These are phyloP conservation scores for Elongisporangium prolatum DNA, from an alignment of 352 stramenopile genomes.

Conservation along the genomic window DNA sequence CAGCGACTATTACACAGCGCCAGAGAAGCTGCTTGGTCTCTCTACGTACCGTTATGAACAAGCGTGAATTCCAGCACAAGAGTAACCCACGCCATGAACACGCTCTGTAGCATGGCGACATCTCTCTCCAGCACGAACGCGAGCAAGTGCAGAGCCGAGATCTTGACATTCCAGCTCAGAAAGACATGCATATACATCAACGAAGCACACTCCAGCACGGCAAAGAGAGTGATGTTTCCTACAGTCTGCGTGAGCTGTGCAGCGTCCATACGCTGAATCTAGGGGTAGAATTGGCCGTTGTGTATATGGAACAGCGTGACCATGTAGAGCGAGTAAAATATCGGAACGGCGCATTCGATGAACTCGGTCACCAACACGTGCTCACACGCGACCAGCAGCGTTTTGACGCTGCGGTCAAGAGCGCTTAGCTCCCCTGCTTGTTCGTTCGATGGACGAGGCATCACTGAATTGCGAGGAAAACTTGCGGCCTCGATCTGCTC, in stretches of 20 bases:
- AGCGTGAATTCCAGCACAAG: neutral
- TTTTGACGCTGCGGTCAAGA: neutral
- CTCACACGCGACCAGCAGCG: constrained; percentile 32
- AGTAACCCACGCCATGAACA: neutral
- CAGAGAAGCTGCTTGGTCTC: no score
- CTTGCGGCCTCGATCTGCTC: no score
- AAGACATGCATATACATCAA: neutral
- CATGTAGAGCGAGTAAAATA: constrained; percentile 29
- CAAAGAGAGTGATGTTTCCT: neutral
- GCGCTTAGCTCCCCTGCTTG: neutral
- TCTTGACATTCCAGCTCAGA: neutral
- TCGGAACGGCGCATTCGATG: constrained; percentile 24
- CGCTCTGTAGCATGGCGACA: neutral
- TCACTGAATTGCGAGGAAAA: neutral
- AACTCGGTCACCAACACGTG: constrained; percentile 26
- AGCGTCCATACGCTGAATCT: neutral
- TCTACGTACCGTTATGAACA: neutral
- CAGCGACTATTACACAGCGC: no score
- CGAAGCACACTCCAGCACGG: neutral
- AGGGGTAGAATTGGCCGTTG: constrained; percentile 18
- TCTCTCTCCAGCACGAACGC: neutral
- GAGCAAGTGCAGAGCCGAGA: neutral
- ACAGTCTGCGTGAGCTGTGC: neutral
- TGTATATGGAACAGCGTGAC: constrained; percentile 16
- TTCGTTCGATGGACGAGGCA: neutral